Base-by-base conservation (phyloP, 441 rosid species). In the Oxalis stricta region DNA sequence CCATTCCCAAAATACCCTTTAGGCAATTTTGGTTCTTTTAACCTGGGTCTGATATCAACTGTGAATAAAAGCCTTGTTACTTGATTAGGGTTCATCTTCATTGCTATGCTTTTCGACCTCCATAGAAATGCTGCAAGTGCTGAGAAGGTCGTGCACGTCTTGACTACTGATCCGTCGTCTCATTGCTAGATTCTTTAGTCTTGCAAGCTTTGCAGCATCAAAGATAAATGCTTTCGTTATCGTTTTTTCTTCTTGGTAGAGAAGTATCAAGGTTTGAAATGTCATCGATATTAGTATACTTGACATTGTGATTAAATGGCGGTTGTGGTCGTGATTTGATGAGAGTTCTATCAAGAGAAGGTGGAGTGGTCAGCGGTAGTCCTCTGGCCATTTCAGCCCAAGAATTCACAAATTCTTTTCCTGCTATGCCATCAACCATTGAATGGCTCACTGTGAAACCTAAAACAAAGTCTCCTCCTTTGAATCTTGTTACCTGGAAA, bases 401-500 rank as follows among this genome's bases (percentile, higher is more conserved):
- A 1, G 49, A 57, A 35, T 58, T 61, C 2, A 66, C 23, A 19
- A 66, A 61, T 33, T 53, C 38, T 52, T 41, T 50, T 19, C 42
- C 49, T 3, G 58, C 40, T 3, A 17, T 23, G 1, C 58, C 69
- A 24, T 63, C 73, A 5, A 20, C 56, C 23, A 68, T 5, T 10
- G 40, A 18, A 33, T 59, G 73, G 37, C 43, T 55, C 10, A 63
- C 18, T n/a, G 53, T 18, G 7, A 59, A 10, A 1, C 73, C 73
- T 2, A 63, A 7, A 18, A 39, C 47, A 17, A 52, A 46, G 0
- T 66, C 60, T 4, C 66, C 66, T 11, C 66, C 59, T 24, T 29
- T 56, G 61, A 68, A 59, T 15, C 43, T 63, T 11, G 73, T 68
- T n/a, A 68, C 61, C 73, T 68, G 38, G 14, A 10, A 38, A 14